Percentiles rank a stretch among this genome's conserved stretches.
These are phyloP conservation scores for Knoxdaviesia proteae DNA, from an alignment of 2,329 filamentous ascomycete genomes.

Conservation along the genomic window DNA sequence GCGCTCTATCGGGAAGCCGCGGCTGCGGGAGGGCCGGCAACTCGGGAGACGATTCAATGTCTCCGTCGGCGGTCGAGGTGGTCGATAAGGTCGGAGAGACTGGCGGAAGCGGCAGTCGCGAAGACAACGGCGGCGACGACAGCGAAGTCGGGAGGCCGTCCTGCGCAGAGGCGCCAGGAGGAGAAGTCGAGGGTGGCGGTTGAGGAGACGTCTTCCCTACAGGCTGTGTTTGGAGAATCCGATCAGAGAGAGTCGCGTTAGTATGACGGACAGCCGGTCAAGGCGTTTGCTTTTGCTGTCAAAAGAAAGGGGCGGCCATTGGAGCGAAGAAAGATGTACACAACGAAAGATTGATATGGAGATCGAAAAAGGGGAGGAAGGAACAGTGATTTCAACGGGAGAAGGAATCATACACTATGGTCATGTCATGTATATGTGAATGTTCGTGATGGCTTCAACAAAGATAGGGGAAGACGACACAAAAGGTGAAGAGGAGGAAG, in stretches of 20 bases:
- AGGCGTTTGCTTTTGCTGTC: no score
- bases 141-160: slow-evolving; percentile 17
- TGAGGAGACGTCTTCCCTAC: slow-evolving; percentile 33
- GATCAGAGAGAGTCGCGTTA: not conserved
- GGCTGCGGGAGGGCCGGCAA: slow-evolving; percentile 38
- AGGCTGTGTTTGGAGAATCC: slow-evolving; percentile 4
- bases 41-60: slow-evolving; percentile 32
- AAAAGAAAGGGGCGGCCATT: no score
- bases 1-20: slow-evolving; percentile 32
- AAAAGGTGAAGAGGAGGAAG: no score
- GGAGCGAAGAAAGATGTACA: no score
- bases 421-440: no score
- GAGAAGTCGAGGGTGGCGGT: slow-evolving; percentile 21
- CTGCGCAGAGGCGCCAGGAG: slow-evolving; percentile 41
- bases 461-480: not conserved
- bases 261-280: no score
- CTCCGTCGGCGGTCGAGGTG: slow-evolving; percentile 38
- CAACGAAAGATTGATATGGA: no score
- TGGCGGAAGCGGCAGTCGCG: slow-evolving; percentile 17
- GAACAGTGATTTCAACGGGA: no score
- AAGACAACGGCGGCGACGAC: slow-evolving; percentile 6
- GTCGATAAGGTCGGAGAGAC: slow-evolving; percentile 39
- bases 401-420: no score
- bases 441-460: not conserved
- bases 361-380: no score